A percentile compares a stretch with the other conserved stretches of the same genome.
phyloP scores from a whole-genome alignment of 768 basidiomycete genomes.

The Leucogyrophana mollusca region DNA sequence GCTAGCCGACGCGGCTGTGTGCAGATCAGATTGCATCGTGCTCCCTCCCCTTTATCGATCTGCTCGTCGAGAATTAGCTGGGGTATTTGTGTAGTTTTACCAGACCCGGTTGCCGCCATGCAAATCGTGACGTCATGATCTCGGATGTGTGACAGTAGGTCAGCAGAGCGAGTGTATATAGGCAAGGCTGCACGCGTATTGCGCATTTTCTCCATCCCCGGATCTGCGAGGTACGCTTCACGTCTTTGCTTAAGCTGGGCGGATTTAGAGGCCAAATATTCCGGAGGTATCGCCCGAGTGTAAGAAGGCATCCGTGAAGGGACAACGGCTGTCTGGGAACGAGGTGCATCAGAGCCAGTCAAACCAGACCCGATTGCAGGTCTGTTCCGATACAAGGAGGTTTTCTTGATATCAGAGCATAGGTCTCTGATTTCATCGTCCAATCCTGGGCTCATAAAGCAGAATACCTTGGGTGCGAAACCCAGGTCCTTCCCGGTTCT shows the following conservation, averaged over 20 bases:
- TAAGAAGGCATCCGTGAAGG: slow-evolving; percentile 12
- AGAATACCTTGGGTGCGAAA: slow-evolving; percentile 65
- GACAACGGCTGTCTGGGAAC: slow-evolving; percentile 2
- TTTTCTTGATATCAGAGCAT: slow-evolving; percentile 62
- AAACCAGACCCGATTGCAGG: slow-evolving; percentile 36
- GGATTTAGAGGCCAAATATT: slow-evolving; percentile 52
- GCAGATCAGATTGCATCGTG: slow-evolving; percentile 85
- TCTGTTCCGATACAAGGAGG: slow-evolving; percentile 63
- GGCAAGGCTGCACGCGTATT: slow-evolving; percentile 67
- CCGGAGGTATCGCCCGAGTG: slow-evolving; percentile 27
- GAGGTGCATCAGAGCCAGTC: slow-evolving; percentile 5
- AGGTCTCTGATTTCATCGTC: slow-evolving; percentile 73
- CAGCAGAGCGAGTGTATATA: slow-evolving; percentile 64
- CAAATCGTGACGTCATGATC: slow-evolving; percentile 84
- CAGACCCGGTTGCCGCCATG: slow-evolving; percentile 89
- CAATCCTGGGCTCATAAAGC: slow-evolving; percentile 61
- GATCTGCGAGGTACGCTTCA: slow-evolving; percentile 58
- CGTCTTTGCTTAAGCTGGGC: slow-evolving; percentile 50
- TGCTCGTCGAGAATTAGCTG: slow-evolving; percentile 87
- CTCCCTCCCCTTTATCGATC: slow-evolving; percentile 76
- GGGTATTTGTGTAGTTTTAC: slow-evolving; percentile 94
- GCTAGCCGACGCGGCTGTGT: slow-evolving; percentile 92
- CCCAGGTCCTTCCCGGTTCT: slow-evolving; percentile 69
- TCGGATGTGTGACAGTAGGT: slow-evolving; percentile 67
- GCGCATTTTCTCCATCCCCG: slow-evolving; percentile 65